These are phyloP conservation scores for Dendrobium chrysotoxum DNA, from an alignment of 106 monocot species.

Conservation along the genomic window DNA sequence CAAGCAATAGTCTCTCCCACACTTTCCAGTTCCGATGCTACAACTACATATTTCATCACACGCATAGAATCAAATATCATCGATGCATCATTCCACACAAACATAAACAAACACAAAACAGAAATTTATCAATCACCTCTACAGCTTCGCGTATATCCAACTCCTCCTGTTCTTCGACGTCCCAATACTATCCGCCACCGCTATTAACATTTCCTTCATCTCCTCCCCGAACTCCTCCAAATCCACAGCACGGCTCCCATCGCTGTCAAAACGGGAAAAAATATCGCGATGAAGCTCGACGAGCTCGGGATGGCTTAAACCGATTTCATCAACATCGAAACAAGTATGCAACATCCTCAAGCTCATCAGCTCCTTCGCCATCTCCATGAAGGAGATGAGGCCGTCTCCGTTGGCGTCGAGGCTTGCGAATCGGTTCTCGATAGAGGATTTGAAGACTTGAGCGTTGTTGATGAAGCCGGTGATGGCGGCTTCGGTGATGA, in stretches of 20 bases:
- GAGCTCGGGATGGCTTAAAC: conserved; percentile 24
- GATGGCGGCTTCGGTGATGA: conserved; percentile 12
- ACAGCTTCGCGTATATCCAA: background rate
- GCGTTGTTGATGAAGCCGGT: conserved; percentile 10
- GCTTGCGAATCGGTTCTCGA: conserved; percentile 7
- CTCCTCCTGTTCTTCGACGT: background rate
- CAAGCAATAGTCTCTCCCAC: too few species aligned
- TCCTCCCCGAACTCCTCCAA: conserved; percentile 54
- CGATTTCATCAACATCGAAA: conserved; percentile 28
- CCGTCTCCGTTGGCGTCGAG: conserved; percentile 19
- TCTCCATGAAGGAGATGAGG: conserved; percentile 18
- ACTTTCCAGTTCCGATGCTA: too few species aligned
- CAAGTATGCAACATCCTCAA: conserved; percentile 31
- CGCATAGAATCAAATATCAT: too few species aligned
- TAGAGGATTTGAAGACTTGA: conserved; percentile 1
- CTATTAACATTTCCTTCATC: conserved; percentile 68
- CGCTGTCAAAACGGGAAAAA: conserved; percentile 46
- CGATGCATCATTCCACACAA: too few species aligned
- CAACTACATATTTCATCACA: too few species aligned
- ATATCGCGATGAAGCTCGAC: conserved; percentile 30
- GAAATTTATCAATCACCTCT: too few species aligned
- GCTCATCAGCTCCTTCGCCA: conserved; percentile 36
- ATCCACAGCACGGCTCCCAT: conserved; percentile 41
- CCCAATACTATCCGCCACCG: conserved; percentile 46
- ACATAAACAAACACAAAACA: too few species aligned